A percentile compares a stretch with the other conserved stretches of the same genome.
Conservation (phyloP, 1,284 basidiomycete genomes). For the Cryptococcus floricola region DNA sequence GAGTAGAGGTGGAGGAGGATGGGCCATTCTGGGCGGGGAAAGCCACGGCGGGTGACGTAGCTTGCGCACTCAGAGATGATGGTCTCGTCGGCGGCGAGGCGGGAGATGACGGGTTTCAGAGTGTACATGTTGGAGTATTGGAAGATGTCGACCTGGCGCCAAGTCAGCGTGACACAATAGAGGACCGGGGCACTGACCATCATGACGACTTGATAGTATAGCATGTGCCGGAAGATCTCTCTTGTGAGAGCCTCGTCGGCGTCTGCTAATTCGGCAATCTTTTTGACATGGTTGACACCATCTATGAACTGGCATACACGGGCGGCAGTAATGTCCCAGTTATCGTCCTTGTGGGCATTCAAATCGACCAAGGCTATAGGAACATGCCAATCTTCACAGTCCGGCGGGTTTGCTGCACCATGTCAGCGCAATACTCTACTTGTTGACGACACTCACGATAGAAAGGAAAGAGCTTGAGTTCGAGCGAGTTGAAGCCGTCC, state of each 20-base stretch:
- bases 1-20: conserved; percentile 80
- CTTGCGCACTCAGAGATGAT: conserved; percentile 82
- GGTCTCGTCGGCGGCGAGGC: conserved; percentile 74
- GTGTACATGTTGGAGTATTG: conserved; percentile 99
- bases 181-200: conserved; percentile 47
- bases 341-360: conserved; percentile 71
- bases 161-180: neutral
- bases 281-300: conserved; percentile 83
- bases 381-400: conserved; percentile 91
- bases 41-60: conserved; percentile 70
- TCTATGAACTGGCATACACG: conserved; percentile 78
- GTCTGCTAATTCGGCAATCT: conserved; percentile 87
- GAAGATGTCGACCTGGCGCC: conserved; percentile 76
- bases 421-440: neutral
- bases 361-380: conserved; percentile 86
- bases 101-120: conserved; percentile 74
- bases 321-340: conserved; percentile 94
- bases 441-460: conserved; percentile 55
- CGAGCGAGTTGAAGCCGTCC: conserved; percentile 84
- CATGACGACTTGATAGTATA: conserved; percentile 97
- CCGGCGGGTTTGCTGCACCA: conserved; percentile 68
- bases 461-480: conserved; percentile 92
- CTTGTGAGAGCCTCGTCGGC: conserved; percentile 80
- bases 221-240: conserved; percentile 83
- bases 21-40: conserved; percentile 66